Evolutionary conservation across 768 basidiomycete species (phyloP), one percentile per base, ranked within the genome.

Genomic region (Tulasnella sp.): DNA sequence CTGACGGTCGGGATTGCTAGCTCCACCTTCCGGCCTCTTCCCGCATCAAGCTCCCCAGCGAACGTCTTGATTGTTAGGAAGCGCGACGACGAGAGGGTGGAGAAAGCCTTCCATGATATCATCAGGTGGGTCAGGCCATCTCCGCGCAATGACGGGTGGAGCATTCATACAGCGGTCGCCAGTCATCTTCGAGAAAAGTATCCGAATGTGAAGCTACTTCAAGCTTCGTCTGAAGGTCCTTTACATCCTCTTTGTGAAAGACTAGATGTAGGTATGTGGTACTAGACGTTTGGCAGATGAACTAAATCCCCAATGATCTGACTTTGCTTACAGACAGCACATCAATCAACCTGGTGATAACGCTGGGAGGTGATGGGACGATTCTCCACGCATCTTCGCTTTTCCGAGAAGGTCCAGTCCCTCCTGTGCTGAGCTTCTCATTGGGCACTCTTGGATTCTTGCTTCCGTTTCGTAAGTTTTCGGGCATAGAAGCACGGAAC

Each of bases 391-490:
- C 91, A 0, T 92, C 92, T 1, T 90, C 90, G 5, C 73, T 97
- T 8, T 97, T 97, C 70, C 87, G 83, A 64, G 75, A 81, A 2
- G 90, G 87, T n/a, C 87, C 87, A 21, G 92, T 96, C 7, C 93
- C 93, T 3, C 93, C 93, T 0, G 92, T 88, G 0, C 72, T 93
- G 21, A 90, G 88, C 66, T 90, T 93, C 70, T 89, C 85, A 0
- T 85, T 92, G 86, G 93, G 93, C 7, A 92, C 89, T 8, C 76
- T 97, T 0, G 93, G 93, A 2, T 97, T 97, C 71, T 73, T 97
- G 4, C 76, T 96, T 21, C 93, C 93, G 0, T 96, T 96, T 69
- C 88, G 93, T 92, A 67, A 73, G 93, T 75, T 7, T 22, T n/a
- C 30, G 11, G 25, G 21, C 24, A 25, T 2, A 1, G 19, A 22